A percentile compares a stretch with the other conserved stretches of the same genome.
Evolutionary conservation across 176 grass and related monocot species (phyloP).

Genomic region (sorghum (Sorghum bicolor)): DNA sequence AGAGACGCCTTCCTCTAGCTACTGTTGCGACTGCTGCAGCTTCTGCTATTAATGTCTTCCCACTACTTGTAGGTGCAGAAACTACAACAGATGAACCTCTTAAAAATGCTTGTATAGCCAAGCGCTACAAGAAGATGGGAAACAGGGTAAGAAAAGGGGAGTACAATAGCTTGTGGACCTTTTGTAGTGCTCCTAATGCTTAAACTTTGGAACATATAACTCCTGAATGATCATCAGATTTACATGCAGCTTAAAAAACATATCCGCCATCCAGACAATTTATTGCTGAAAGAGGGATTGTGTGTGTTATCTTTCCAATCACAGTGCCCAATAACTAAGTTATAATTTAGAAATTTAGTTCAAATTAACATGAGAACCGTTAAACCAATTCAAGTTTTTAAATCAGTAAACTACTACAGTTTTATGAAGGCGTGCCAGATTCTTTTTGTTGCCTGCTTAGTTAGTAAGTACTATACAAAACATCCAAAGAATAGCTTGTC

Average conservation of each 20-base stretch:
- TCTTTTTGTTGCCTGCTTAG: neutral
- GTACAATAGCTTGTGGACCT: neutral
- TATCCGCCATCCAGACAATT: neutral
- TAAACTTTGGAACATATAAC: neutral
- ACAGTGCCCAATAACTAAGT: neutral
- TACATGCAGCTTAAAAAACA: neutral
- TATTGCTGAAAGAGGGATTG: neutral
- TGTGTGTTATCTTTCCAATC: neutral
- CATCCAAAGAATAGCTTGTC: neutral
- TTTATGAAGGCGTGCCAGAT: neutral
- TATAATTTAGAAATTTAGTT: neutral
- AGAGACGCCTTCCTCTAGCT: constrained; percentile 76
- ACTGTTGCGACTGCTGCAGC: constrained; percentile 86
- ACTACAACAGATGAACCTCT: constrained; percentile 89
- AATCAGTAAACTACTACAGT: neutral
- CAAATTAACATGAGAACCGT: neutral
- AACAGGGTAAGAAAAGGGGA: constrained; percentile 27
- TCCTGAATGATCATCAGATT: neutral
- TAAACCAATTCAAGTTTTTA: neutral
- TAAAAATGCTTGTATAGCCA: constrained; percentile 92
- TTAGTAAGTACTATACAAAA: neutral
- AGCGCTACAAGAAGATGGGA: constrained; percentile 47
- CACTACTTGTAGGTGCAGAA: constrained; percentile 95
- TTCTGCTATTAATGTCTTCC: constrained; percentile 96
- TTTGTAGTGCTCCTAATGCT: neutral